phyloP scores from a whole-genome alignment of 2,329 filamentous ascomycete genomes.

The Calonectria hongkongensis region DNA sequence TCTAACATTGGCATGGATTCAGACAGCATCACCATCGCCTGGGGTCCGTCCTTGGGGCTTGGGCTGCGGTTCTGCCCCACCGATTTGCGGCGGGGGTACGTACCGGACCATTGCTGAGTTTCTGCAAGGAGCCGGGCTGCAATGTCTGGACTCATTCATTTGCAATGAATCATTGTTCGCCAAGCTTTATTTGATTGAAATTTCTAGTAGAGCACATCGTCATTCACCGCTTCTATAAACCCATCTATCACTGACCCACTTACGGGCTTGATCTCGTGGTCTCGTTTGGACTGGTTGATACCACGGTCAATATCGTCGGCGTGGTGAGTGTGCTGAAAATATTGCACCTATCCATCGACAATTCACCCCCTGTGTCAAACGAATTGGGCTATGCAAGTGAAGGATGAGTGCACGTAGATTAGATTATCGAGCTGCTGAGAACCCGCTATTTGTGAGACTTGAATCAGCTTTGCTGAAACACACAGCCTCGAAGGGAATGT shows the following conservation, averaged over 20 bases:
- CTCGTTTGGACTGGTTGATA: background rate
- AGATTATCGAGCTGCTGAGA: no score
- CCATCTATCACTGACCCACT: background rate
- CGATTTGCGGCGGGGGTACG: constrained; percentile 34
- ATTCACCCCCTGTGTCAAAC: no score
- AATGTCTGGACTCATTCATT: background rate
- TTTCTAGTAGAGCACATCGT: background rate
- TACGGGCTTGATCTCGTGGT: background rate
- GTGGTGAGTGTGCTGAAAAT: background rate
- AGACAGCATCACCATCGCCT: constrained; percentile 27
- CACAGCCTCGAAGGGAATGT: no score
- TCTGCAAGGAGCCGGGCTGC: background rate
- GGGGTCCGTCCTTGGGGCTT: background rate
- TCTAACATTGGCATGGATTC: constrained; percentile 2
- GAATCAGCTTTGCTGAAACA: no score
- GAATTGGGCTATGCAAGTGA: no score
- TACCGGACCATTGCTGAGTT: constrained; percentile 10
- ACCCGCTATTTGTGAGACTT: no score
- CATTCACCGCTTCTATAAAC: background rate
- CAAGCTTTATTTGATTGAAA: background rate
- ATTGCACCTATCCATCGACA: no score
- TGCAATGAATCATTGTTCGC: background rate
- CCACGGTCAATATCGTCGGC: background rate
- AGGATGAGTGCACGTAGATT: no score
- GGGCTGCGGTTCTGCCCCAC: constrained; percentile 31